Conservation (phyloP, 1,139 yeast species). For the Kluyveromyces sp. region DNA sequence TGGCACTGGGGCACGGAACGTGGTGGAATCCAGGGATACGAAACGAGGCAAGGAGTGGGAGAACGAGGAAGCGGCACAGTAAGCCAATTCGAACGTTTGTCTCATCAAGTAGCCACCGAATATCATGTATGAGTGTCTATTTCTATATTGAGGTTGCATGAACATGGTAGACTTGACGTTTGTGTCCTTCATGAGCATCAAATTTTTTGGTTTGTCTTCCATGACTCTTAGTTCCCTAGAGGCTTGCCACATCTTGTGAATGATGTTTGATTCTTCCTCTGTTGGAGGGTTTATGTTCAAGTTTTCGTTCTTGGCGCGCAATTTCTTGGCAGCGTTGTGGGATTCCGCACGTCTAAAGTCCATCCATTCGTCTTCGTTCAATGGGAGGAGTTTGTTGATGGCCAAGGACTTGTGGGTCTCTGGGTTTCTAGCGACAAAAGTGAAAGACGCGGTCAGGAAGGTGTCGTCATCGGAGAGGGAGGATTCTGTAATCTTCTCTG, state of each 20-base stretch:
- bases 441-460: slow-evolving; percentile 81
- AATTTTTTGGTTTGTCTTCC: slow-evolving; percentile 36
- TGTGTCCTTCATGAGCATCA: slow-evolving; percentile 66
- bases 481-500: slow-evolving; percentile 36
- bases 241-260: slow-evolving; percentile 71
- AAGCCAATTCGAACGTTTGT: slow-evolving; percentile 88
- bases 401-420: slow-evolving; percentile 81
- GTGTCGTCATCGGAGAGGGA: slow-evolving; percentile 42
- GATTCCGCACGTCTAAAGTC: slow-evolving; percentile 86
- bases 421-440: slow-evolving; percentile 93
- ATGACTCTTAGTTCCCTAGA: slow-evolving; percentile 38
- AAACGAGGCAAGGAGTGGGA: slow-evolving; percentile 79
- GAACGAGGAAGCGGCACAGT: slow-evolving; percentile 85
- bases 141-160: slow-evolving; percentile 95
- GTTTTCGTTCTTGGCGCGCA: slow-evolving; percentile 58
- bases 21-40: slow-evolving; percentile 82
- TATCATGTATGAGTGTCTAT: slow-evolving; percentile 88
- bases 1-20: slow-evolving; percentile 89
- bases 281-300: slow-evolving; percentile 63
- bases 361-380: slow-evolving; percentile 65
- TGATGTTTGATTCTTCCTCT: slow-evolving; percentile 57
- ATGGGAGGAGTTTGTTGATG: slow-evolving; percentile 70
- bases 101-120: slow-evolving; percentile 90
- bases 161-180: slow-evolving; percentile 64
- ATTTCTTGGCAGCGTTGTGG: slow-evolving; percentile 75